Evolutionary conservation across 164 flowering plant species (phyloP).

Genomic region (Piper longum): DNA sequence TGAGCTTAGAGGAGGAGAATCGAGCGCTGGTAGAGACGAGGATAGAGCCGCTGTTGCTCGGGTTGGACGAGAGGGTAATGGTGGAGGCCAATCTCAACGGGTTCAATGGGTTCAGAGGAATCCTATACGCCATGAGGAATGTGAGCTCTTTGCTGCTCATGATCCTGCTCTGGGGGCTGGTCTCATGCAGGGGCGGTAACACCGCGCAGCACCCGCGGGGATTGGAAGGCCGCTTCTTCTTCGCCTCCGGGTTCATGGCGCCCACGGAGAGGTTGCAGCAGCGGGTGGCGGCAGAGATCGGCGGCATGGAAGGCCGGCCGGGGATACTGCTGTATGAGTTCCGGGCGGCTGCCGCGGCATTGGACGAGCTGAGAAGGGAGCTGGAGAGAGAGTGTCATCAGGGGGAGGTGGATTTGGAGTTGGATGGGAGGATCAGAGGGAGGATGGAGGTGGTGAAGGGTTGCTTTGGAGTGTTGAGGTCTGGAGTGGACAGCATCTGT

Average conservation of each 20-base stretch:
- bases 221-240: constrained; percentile 47
- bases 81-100: constrained; percentile 69
- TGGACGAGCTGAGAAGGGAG: constrained; percentile 66
- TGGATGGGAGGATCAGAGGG: constrained; percentile 32
- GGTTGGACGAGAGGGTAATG: constrained; percentile 33
- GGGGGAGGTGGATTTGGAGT: constrained; percentile 26
- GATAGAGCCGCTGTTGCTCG: constrained; percentile 40
- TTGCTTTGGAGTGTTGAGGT: constrained; percentile 52
- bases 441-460: constrained; percentile 52
- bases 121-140: constrained; percentile 74
- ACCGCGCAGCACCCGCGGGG: constrained; percentile 16
- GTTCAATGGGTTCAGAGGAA: constrained; percentile 77
- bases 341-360: constrained; percentile 34
- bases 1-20: constrained; percentile 78
- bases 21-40: constrained; percentile 58
- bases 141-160: constrained; percentile 62
- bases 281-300: constrained; percentile 54
- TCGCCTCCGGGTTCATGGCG: constrained; percentile 61
- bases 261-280: constrained; percentile 62
- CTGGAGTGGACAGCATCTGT: constrained; percentile 57
- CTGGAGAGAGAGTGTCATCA: constrained; percentile 35
- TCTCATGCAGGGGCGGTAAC: constrained; percentile 55
- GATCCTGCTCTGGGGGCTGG: constrained; percentile 66
- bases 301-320: constrained; percentile 28
- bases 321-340: constrained; percentile 63